phyloP scores from a whole-genome alignment of 176 grass and related monocot genomes.

The Aegilops sharonensis region DNA sequence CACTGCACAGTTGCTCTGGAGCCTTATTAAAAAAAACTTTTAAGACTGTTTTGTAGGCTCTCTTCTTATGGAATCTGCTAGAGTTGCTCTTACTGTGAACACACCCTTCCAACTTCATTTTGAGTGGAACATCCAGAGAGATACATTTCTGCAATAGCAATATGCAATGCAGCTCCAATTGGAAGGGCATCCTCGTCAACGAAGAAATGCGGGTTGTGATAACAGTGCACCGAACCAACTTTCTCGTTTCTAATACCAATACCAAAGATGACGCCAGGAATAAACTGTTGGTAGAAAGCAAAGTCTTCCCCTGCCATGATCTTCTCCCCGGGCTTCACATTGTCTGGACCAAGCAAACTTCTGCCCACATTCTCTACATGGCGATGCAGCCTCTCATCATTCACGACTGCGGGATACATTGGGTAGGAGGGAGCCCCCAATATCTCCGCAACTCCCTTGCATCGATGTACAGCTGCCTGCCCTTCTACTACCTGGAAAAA shows the following conservation, averaged over 20 bases:
- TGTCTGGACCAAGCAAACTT: conserved; percentile 60
- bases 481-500: conserved; percentile 73
- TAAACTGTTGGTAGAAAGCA: conserved; percentile 72
- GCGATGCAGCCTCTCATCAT: conserved; percentile 59
- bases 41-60: neutral
- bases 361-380: conserved; percentile 56
- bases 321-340: conserved; percentile 62
- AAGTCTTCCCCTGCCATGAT: conserved; percentile 98
- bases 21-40: too few species aligned
- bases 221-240: conserved; percentile 49
- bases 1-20: neutral
- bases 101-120: neutral
- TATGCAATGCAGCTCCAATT: conserved; percentile 58
- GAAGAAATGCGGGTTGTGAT: conserved; percentile 68
- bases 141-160: conserved; percentile 56
- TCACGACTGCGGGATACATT: conserved; percentile 77
- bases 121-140: conserved; percentile 21
- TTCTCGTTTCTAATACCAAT: conserved; percentile 72
- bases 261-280: conserved; percentile 68
- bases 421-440: conserved; percentile 40
- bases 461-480: conserved; percentile 70
- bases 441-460: conserved; percentile 43
- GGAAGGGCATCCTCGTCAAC: conserved; percentile 80
- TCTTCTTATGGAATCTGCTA: neutral
- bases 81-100: neutral